Evolutionary conservation across 805 yeast species (phyloP), one percentile per base, ranked within the genome.

Genomic region (Pichia eremophila): DNA sequence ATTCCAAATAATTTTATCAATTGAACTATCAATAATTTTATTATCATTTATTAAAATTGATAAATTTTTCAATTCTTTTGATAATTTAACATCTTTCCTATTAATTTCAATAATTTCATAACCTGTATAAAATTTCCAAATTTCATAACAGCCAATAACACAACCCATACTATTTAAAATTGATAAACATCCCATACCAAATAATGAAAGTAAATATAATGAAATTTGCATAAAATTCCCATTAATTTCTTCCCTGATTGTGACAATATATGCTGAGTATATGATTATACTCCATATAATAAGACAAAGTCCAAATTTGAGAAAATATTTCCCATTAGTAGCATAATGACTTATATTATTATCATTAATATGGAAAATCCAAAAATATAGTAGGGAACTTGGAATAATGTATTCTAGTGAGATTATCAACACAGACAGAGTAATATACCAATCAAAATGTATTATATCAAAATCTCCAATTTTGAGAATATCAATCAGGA

Each of bases 141-240:
- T 49, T 41, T 59, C 58, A 46, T 54, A 68, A 9, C 78, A 71
- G 0, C 77, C 73, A 39, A 77, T 68, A 14, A 72, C 60, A 8
- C 77, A 71, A 1, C 80, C 81, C 40, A 76, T 67, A 2, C 81
- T 81, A 11, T 77, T 74, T 18, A 77, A 60, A 1, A 73, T 52
- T 0, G 79, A 75, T 45, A 77, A 65, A 44, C 73, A 67, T n/a
- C 75, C 65, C 31, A 77, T 70, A 0, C 82, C 82, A 28, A 73
- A 63, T 40, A 76, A 57, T 4, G 73, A 67, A 31, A 77, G 55
- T 53, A 75, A 73, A 51, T 69, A 71, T 40, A 76, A 64, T 46
- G 75, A 72, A 18, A 62, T 59, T 18, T 55, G 56, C 32, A 51
- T 46, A 19, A 57, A 51, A 27, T 47, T 45, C 5, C 48, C 46